Conservation (phyloP, 345 rosid species). For the Brassica juncea region DNA sequence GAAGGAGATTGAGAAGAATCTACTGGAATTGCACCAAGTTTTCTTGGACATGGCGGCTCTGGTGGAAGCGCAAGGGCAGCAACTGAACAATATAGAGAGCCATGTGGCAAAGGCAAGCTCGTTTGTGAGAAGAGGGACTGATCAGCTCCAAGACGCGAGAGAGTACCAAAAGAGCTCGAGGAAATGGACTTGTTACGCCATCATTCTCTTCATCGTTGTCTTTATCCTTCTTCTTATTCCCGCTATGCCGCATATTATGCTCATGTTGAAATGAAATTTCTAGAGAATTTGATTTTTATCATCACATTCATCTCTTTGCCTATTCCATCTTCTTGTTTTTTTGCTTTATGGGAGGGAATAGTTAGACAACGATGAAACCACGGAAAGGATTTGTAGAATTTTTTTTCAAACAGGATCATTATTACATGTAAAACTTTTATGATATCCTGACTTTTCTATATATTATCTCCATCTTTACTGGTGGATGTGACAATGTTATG, state of each 20-base stretch:
- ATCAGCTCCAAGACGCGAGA: conserved; percentile 64
- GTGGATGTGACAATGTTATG: not conserved
- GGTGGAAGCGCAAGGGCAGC: conserved; percentile 85
- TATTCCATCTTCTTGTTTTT: not conserved
- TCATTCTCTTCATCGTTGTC: conserved; percentile 49
- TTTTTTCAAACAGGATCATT: conserved; percentile 8
- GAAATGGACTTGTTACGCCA: conserved; percentile 71
- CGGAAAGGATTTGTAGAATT: conserved; percentile 9
- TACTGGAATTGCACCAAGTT: conserved; percentile 78
- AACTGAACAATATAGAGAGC: conserved; percentile 77
- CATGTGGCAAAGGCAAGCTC: conserved; percentile 82
- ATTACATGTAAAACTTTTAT: conserved; percentile 6
- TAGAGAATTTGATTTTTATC: conserved; percentile 8
- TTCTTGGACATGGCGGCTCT: conserved; percentile 87
- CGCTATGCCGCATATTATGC: conserved; percentile 42
- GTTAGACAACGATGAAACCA: conserved; percentile 32
- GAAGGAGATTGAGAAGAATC: conserved; percentile 83
- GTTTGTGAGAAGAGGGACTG: conserved; percentile 74
- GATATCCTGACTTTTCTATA: not conserved
- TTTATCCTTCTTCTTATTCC: conserved; percentile 55
- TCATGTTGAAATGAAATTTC: conserved; percentile 19
- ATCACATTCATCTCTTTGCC: conserved; percentile 15
- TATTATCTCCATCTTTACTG: conserved; percentile 7
- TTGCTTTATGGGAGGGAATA: conserved; percentile 8
- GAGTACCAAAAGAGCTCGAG: conserved; percentile 76